These are phyloP conservation scores for Talaromyces liani DNA, from an alignment of 495 filamentous ascomycete species.

Conservation along the genomic window DNA sequence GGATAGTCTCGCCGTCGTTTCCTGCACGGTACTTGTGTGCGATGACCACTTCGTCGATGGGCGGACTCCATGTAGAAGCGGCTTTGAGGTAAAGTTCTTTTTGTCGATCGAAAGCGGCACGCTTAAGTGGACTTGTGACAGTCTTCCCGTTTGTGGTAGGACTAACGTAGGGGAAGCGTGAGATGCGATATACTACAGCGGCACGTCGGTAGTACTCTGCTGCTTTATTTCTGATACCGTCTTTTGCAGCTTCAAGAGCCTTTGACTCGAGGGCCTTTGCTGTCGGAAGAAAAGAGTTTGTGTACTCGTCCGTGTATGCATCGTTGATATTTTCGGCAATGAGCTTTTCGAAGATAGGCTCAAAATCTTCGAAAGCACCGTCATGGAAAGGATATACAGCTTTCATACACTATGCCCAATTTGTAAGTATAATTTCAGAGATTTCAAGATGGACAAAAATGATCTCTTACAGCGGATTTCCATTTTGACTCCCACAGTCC, in stretches of 20 bases:
- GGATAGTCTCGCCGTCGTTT: conserved; percentile 49
- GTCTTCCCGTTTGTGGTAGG: conserved; percentile 26
- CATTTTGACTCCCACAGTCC: conserved; percentile 77
- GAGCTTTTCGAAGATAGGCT: conserved; percentile 59
- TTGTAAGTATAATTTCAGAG: conserved; percentile 7
- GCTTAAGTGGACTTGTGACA: conserved; percentile 38
- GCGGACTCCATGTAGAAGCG: conserved; percentile 43
- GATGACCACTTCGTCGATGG: conserved; percentile 53
- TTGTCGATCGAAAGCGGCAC: conserved; percentile 57
- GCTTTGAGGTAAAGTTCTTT: conserved; percentile 59
- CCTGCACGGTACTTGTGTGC: conserved; percentile 44
- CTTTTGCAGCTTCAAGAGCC: conserved; percentile 38
- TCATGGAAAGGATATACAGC: conserved; percentile 78
- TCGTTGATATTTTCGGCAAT: conserved; percentile 58
- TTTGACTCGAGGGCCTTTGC: conserved; percentile 44
- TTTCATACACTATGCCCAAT: conserved; percentile 41
- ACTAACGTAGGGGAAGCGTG: conserved; percentile 64
- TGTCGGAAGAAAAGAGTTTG: conserved; percentile 50
- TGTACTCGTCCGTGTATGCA: conserved; percentile 56
- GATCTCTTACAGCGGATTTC: conserved; percentile 53
- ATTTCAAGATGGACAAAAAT: neutral
- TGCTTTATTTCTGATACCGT: conserved; percentile 41
- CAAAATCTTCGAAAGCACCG: conserved; percentile 60
- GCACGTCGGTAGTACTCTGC: conserved; percentile 60
- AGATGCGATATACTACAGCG: conserved; percentile 64